A percentile compares a stretch with the other conserved stretches of the same genome.
phyloP scores from a whole-genome alignment of 2,329 filamentous ascomycete genomes.

The Pseudogymnoascus sp. region DNA sequence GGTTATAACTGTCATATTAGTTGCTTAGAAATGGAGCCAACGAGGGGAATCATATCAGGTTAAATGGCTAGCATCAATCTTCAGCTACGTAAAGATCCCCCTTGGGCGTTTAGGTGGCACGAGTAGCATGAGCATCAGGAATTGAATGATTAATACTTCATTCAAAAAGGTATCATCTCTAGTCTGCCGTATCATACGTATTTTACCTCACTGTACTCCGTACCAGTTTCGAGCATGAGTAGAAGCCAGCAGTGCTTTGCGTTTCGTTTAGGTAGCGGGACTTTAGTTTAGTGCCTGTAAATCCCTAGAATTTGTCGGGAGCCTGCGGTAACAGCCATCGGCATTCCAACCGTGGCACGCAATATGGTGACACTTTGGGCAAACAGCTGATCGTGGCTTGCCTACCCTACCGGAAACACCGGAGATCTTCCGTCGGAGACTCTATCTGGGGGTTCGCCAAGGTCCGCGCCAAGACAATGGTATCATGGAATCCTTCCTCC shows the following conservation, averaged over 20 bases:
- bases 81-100: too few species aligned
- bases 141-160: neutral
- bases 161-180: neutral
- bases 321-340: neutral
- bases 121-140: neutral
- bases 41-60: too few species aligned
- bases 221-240: neutral
- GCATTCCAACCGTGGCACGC: neutral
- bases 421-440: neutral
- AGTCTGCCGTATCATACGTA: neutral
- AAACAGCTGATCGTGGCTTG: neutral
- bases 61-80: too few species aligned
- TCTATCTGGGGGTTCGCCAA: neutral
- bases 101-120: too few species aligned
- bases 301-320: neutral
- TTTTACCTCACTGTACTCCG: neutral
- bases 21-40: too few species aligned
- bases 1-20: too few species aligned
- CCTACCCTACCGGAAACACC: neutral
- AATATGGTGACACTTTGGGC: slow-evolving; percentile 1
- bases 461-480: neutral
- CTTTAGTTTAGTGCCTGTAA: neutral
- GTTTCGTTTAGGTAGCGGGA: neutral
- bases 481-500: slow-evolving; percentile 2
- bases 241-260: neutral